These are phyloP conservation scores for Zygosaccharomyces rouxii DNA, from an alignment of 805 yeast species.

Conservation along the genomic window DNA sequence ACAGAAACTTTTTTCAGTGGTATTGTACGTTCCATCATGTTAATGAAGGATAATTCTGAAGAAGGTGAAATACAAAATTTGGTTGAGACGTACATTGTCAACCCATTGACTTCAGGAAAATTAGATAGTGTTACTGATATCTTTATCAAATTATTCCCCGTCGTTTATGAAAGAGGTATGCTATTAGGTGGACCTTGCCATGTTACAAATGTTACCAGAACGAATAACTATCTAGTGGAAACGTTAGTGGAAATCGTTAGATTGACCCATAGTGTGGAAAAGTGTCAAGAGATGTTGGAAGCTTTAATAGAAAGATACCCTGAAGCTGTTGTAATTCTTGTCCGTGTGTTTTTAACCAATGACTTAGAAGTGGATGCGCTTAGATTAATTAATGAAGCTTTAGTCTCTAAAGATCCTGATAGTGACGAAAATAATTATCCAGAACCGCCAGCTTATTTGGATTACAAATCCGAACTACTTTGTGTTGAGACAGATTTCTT, in stretches of 20 bases:
- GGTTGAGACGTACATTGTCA: conserved; percentile 78
- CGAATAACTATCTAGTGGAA: conserved; percentile 34
- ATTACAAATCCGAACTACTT: conserved; percentile 30
- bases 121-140: conserved; percentile 30
- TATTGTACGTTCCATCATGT: conserved; percentile 60
- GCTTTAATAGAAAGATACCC: conserved; percentile 20
- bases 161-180: conserved; percentile 32
- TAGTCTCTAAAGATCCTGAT: conserved; percentile 21
- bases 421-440: background rate
- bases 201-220: conserved; percentile 29
- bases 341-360: conserved; percentile 31
- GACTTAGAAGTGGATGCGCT: conserved; percentile 39
- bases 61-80: conserved; percentile 71
- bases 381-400: conserved; percentile 26
- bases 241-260: conserved; percentile 31
- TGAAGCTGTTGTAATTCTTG: conserved; percentile 30
- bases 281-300: conserved; percentile 27
- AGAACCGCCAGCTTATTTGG: conserved; percentile 17
- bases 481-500: conserved; percentile 31
- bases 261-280: conserved; percentile 27
- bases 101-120: conserved; percentile 54
- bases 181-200: conserved; percentile 34
- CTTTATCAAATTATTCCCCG: conserved; percentile 32
- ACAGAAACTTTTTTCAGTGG: conserved; percentile 53
- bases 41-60: conserved; percentile 40